Evolutionary conservation across 2,329 filamentous ascomycete genomes (phyloP), one percentile per base, ranked within the genome.

Genomic region (Ceratocystiopsis minuta): DNA sequence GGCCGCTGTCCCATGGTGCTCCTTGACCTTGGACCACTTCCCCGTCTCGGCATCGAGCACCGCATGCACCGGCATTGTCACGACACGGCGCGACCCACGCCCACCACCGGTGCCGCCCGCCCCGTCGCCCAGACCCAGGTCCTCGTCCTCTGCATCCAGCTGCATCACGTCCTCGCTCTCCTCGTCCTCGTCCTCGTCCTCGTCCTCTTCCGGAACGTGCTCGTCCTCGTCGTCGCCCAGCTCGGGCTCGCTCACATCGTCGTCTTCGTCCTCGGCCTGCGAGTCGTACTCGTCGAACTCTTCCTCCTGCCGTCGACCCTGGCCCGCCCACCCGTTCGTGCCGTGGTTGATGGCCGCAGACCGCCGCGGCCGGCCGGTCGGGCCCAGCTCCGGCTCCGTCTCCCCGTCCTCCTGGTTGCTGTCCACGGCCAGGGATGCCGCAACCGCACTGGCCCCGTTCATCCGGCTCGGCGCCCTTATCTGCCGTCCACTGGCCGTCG

Each of bases 401-500:
- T 45, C 28, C 15, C 24, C 41, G 28, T 44, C 41, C 4, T 36
- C 38, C 20, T 41, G 42, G 6, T 34, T 31, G 9, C 61, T 39
- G 9, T 40, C 40, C 15, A 33, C 61, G 9, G 6, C 24, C 24
- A 10, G 24, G 9, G 9, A 28, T 10, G 24, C 24, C 24, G 24
- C 24, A 6, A 10, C 11, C 6, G 4, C 9, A 10, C 24, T 10
- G 24, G 5, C 24, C 2, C 24, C 64, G 44, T 80, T 82, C 36
- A 78, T 62, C 28, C 80, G 73, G 5, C 66, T 67, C 10, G 78
- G 75, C 37, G 79, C 74, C 49, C 75, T 72, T 48, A 94, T 77
- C 55, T 94, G 85, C 17, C 90, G 76, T 17, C 90, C 90, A 55
- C 86, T 94, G 17, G 84, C 78, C 4, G 90, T 96, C 40, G 82